Evolutionary conservation across 257 asterid genomes (phyloP).

Genomic region (Thymus mandschuricus): DNA sequence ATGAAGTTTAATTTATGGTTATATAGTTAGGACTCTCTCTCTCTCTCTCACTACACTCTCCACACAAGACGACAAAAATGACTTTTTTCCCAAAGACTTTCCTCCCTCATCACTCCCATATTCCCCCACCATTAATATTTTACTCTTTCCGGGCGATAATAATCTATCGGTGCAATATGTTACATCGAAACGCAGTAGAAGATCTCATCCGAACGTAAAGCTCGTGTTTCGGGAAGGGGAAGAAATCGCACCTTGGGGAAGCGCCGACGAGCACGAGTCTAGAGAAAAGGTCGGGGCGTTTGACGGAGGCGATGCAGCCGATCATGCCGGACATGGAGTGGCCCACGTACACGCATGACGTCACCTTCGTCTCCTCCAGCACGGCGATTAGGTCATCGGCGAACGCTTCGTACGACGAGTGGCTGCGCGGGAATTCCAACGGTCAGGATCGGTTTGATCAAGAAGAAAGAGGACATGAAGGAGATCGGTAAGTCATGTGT

Average conservation of each 20-base stretch:
- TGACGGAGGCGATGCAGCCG: constrained; percentile 82
- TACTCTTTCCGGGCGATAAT: no score
- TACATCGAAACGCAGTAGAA: background rate
- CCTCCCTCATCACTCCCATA: background rate
- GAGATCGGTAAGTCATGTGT: background rate
- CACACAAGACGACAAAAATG: constrained; percentile 26
- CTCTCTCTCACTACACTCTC: background rate
- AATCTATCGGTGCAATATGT: no score
- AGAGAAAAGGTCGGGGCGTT: constrained; percentile 68
- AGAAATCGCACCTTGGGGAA: constrained; percentile 66
- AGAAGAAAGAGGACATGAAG: no score
- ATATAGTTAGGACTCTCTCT: constrained; percentile 17
- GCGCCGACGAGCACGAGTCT: constrained; percentile 67
- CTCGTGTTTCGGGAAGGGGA: background rate
- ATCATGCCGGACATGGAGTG: constrained; percentile 95
- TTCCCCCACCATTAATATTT: no score
- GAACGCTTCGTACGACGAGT: constrained; percentile 62
- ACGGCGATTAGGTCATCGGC: constrained; percentile 71
- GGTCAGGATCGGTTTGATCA: no score
- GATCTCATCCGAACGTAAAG: no score
- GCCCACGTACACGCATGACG: constrained; percentile 64
- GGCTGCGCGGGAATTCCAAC: constrained; percentile 25
- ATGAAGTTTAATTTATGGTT: background rate
- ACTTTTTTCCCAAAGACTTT: constrained; percentile 21
- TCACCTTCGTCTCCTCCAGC: constrained; percentile 65